These are phyloP conservation scores for Effrenium voratum DNA, from an alignment of 73 alveolate species.

Conservation along the genomic window DNA sequence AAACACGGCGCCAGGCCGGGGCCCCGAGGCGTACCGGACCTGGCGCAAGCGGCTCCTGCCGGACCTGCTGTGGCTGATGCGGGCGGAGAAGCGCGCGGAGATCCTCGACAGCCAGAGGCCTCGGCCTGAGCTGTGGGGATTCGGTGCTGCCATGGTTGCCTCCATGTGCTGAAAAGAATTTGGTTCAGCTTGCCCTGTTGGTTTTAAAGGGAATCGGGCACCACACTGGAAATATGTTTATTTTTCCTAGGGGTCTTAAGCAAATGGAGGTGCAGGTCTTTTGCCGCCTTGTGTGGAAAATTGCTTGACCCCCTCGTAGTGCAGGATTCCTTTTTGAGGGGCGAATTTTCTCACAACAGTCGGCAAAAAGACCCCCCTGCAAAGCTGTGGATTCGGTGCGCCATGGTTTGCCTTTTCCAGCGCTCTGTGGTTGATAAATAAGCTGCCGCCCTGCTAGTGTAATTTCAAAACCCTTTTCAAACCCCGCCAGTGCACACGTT, in stretches of 20 bases:
- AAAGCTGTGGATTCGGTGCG: no score
- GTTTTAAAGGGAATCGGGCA: neutral
- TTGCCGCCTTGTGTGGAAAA: neutral
- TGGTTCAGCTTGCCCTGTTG: neutral
- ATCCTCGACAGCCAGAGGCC: neutral
- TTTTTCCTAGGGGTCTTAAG: neutral
- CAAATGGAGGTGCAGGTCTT: neutral
- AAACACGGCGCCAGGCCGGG: neutral
- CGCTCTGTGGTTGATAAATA: no score
- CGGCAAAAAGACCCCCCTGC: no score
- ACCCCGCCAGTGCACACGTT: no score
- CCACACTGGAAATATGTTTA: neutral
- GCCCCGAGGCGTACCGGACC: conserved; percentile 48
- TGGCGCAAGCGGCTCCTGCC: conserved; percentile 16
- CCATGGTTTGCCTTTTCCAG: no score
- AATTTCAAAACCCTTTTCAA: no score
- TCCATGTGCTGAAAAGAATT: neutral
- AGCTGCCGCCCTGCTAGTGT: no score
- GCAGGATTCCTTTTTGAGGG: no score
- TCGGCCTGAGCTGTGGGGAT: neutral
- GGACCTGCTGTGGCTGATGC: conserved; percentile 41
- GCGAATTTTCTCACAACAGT: no score
- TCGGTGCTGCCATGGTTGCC: neutral
- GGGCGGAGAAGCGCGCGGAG: neutral
- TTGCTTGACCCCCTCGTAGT: no score